Evolutionary conservation across 176 grass and related monocot species (phyloP), one percentile per base, ranked within the genome.

Genomic region (Triticum turgidum): DNA sequence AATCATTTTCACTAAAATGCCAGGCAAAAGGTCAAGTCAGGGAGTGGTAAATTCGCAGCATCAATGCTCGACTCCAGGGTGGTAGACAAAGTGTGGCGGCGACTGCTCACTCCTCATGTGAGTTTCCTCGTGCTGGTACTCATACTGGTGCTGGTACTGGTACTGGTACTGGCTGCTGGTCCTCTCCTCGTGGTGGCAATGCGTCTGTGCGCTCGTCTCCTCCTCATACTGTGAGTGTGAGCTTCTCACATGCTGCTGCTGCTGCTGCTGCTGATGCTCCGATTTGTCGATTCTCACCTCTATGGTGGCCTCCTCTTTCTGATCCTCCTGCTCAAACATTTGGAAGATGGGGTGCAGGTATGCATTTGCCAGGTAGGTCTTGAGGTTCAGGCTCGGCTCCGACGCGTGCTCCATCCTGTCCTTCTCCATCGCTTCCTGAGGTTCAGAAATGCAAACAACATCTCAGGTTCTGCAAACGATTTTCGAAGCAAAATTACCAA

Each of bases 331-430:
- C 64, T 94, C 91, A 25, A 92, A 91, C 44, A 83, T 78, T 14
- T 81, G 93, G 82, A 98, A 98, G 61, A 98, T 96, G 4, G 97
- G 93, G 82, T 98, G 97, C 82, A 98, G 64, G 84, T 98, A 98
- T 10, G 97, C 97, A 79, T 94, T 91, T 3, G 90, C 88, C 76
- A 96, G 82, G 84, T 92, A 96, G 42, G 88, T 65, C 78, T 98
- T 92, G 5, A 98, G 78, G 71, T 98, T 96, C 51, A 98, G 62
- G 86, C 92, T 91, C 7, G 97, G 97, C 74, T 98, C 96, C 0
- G 94, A 92, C 1, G 88, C 65, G 1, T 77, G 88, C 81, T 98
- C 97, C 85, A 96, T 72, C 9, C n/a, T 87, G 68, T 98, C 97
- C 86, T 96, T 98, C 83, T 96, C 93, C 91, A 94, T 94, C 18